Base-by-base conservation (phyloP, 441 rosid species). In the Dalechampia spathulata region DNA sequence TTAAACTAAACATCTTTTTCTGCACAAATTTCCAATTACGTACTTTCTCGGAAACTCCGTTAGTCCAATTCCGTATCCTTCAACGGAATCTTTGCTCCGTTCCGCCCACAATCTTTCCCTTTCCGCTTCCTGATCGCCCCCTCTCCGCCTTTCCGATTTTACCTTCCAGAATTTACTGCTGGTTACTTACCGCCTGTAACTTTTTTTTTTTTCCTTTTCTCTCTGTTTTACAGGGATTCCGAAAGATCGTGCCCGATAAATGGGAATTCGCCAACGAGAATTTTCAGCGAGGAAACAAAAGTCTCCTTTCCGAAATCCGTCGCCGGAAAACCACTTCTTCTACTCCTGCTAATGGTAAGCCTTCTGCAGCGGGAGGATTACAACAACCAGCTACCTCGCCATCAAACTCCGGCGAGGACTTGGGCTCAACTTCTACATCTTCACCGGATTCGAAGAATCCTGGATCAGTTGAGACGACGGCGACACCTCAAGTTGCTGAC, bases 221-320 rank as follows among this genome's bases (percentile, higher is more conserved):
- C 27, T 20, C 13, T 26, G 2, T 36, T 41, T 16, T 41, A 2
- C 77, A 89, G 97, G 99, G 98, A n/a, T 91, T 91, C 44, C 76
- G 89, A 15, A 91, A 88, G 72, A 76, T 78, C 26, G 98, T 86
- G 43, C 85, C 93, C 19, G 98, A 91, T 57, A 88, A 91, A 76
- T 88, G 98, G 98, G 98, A 91, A 48, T 91, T 91, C 46, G 85
- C 86, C 14, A 91, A 91, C 75, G 95, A 91, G 26, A 63, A 82
- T 69, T 91, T 88, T 78, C 72, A 75, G 43, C 74, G 80, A 57
- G 98, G 80, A 44, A 75, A 80, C 4, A 86, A 71, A 36, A 87
- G 86, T 17, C 78, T 81, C n/a, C 63, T 88, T 32, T 30, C 79
- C n/a, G 79, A 73, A 28, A 88, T 91, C 59, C 83, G 90, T 2